Evolutionary conservation across 139 green algal genomes (phyloP), one percentile per base, ranked within the genome.

Genomic region (Coelastrella sp.): DNA sequence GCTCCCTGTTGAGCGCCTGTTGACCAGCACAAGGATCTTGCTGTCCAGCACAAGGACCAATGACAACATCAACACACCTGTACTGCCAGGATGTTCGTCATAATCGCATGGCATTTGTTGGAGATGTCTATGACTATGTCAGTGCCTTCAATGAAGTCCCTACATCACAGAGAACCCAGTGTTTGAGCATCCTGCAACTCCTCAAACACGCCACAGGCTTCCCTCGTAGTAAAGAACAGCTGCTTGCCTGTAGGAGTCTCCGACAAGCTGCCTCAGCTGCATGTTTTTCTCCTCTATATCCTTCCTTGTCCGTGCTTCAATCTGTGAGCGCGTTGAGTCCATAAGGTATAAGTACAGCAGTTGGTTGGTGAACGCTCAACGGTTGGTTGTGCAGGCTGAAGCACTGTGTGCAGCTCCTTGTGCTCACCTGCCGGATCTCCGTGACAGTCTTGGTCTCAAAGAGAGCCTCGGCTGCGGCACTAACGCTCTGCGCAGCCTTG

Each of bases 211-310:
- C 32, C 32, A 47, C 32, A 47, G 32, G 32, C 32, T 1, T 47
- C 32, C 32, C 32, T 47, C 32, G 32, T 47, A 47, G 0, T 47
- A 47, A 47, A 13, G 47, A 17, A 19, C 77, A 83, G 47, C 5
- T 76, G 57, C 64, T 77, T 14, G 95, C 96, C 94, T 95, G 93
- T 99, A 99, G 1, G 97, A 98, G 58, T 97, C 94, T 0, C 97
- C 97, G 14, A 99, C 96, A 11, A 98, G 92, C 80, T 97, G 92
- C 0, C 97, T 93, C 22, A 99, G 94, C 91, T 98, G 94, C 61
- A 94, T 85, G 84, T 98, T 97, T 90, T 99, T 99, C 65, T 97
- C 95, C 73, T 99, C 96, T 16, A 99, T 98, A 73, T 99, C 95
- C 74, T 94, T 90, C 6, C 93, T 88, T 0, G 96, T 98, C 32